Evolutionary conservation across 2,329 filamentous ascomycete genomes (phyloP), one percentile per base, ranked within the genome.

Genomic region (Talaromyces sp.): DNA sequence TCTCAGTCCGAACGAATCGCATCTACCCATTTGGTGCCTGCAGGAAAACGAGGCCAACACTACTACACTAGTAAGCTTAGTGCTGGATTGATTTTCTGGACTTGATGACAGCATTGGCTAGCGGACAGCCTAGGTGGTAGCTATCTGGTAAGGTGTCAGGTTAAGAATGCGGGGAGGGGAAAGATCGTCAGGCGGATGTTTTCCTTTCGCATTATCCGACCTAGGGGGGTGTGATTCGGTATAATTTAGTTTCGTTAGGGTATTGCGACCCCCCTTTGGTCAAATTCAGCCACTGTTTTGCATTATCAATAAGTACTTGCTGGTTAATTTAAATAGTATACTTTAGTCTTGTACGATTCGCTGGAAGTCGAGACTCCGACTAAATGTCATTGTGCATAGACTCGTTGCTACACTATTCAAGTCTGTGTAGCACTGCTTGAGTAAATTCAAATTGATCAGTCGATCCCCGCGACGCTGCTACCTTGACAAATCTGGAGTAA

Each of bases 131-230:
- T 43, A 22, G 39, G 22, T 59, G 7, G 56, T 43, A 43, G 31
- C 33, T 52, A 11, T 10, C 19, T 39, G n/a, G 56, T n/a, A 9
- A 43, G 45, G 27, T 48, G 35, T 60, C 16, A 33, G 33, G 60
- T 31, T 54, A 37, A 39, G 37, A 62, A 62, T 62, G 60, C 60
- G 60, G 60, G 60, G 60, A 31, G 16, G 45, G 14, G 48, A 56
- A 37, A 10, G 60, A 61, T 61, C 59, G 59, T 61, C 59, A 61
- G 59, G 59, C 45, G 59, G 45, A 41, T 52, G 31, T 10, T 37
- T 13, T 37, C 35, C 3, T 31, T 31, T 31, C 27, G 27, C 27
- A 31, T 31, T 31, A 31, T 33, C 50, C 50, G 35, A 13, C 8
- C 19, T 54, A 19, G 31, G 16, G 50, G 33, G 33, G 52, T 56